Base-by-base conservation (phyloP, 371 early-diverging fungal species). In the Actinomucor elegans region DNA sequence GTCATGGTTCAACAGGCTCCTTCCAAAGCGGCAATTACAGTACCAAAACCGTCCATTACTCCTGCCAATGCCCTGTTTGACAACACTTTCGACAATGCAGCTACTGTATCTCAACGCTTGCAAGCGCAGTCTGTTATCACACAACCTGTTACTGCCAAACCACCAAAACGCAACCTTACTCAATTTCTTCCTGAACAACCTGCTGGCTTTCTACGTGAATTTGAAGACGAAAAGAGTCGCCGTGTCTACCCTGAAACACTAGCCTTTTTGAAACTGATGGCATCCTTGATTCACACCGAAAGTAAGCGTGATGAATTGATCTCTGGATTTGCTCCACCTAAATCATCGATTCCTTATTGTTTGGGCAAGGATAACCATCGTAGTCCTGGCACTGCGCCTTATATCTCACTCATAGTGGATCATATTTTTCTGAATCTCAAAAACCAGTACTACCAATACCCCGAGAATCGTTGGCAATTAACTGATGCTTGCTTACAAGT, bases 231-330 rank as follows among this genome's bases (percentile, higher is more conserved):
- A 58, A 66, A 87, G 1, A 71, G 74, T 0, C 77, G 71, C 26
- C 83, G 87, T 55, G 77, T 80, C 0, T 96, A 91, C 61, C 88
- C 93, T 1, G 90, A 92, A 69, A 94, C 93, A 5, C 54, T 86
- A 5, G 85, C 94, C 4, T 87, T 94, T 57, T 57, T 93, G 5
- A 64, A 75, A 4, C 77, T 96, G 4, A 55, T 96, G 12, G 74
- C 77, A 5, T 61, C 82, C n/a, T 68, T 96, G 15, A 77, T 89
- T n/a, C 86, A 91, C 44, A 65, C 76, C 4, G 73, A 85, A 56
- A 42, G 69, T 29, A 63, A 67, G 26, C 36, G 49, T 47, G 44
- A 56, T 40, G 50, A 67, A 35, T 44, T 67, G 36, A 32, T 69
- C 34, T 47, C 68, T 57, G 68, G 68, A 6, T 67, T 60, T 28